A percentile compares a stretch with the other conserved stretches of the same genome.
Conservation (phyloP, 495 filamentous ascomycete species). For the Aspergillus sparsus region DNA sequence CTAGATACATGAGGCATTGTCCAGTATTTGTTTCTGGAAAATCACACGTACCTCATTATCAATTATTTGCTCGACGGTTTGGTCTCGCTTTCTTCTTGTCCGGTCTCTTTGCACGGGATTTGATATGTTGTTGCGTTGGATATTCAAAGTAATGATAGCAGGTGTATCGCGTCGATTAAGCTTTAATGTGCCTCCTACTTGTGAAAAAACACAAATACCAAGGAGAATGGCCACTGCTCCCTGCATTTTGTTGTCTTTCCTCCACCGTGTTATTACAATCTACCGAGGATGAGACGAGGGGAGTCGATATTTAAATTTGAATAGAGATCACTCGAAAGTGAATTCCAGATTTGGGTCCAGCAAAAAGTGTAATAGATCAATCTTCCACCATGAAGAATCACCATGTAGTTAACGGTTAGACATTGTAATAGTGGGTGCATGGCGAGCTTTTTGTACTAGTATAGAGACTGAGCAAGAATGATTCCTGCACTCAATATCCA, state of each 20-base stretch:
- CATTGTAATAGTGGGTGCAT: constrained; percentile 5
- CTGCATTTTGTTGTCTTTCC: constrained; percentile 3
- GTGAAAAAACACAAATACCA: constrained; percentile 21
- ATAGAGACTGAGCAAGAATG: background rate
- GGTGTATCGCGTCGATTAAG: constrained; percentile 38
- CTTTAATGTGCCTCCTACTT: constrained; percentile 25
- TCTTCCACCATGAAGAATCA: background rate
- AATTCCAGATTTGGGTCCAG: background rate
- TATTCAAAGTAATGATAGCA: constrained; percentile 40
- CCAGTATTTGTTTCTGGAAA: background rate
- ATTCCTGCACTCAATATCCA: background rate
- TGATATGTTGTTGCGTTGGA: constrained; percentile 38
- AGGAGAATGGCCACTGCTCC: constrained; percentile 5
- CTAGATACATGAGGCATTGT: constrained; percentile 20
- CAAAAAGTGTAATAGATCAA: background rate
- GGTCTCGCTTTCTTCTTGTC: constrained; percentile 37
- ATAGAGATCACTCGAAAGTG: too few species aligned
- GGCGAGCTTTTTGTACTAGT: constrained; percentile 13
- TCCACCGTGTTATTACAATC: background rate
- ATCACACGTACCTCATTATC: constrained; percentile 43
- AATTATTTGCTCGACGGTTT: constrained; percentile 37
- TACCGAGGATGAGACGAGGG: too few species aligned
- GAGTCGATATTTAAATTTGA: too few species aligned
- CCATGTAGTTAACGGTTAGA: background rate
- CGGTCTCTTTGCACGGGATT: constrained; percentile 39